Base-by-base conservation (phyloP, 2,329 filamentous ascomycete species). In the Torrubiella hemipterigena region DNA sequence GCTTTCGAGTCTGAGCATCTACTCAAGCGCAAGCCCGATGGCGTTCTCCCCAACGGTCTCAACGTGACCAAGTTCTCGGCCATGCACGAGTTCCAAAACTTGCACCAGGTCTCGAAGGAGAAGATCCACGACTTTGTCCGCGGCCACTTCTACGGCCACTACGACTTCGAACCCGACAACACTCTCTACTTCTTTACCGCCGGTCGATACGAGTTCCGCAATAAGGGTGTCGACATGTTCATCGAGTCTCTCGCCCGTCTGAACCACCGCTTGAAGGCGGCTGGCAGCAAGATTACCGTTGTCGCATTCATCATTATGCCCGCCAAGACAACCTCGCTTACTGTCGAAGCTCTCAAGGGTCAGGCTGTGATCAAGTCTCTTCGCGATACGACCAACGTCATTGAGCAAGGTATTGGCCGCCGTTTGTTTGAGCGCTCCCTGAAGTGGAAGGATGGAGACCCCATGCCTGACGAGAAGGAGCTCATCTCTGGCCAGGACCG, bases 201-300 rank as follows among this genome's bases (percentile, higher is more conserved):
- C 6, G 91, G 91, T 37, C 81, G 91, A 40, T 98, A 98, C 51
- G 91, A 98, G 58, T 98, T 89, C 69, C 71, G 91, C 42, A 98
- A 98, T 53, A 98, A 98, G 62, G 91, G 91, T 50, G 89, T 95
- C 8, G 91, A 98, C 58, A 96, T 98, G 91, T 98, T 96, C 58
- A 93, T 98, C 44, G 91, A 98, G 59, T 91, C 87, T 4, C 65
- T 98, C 40, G 91, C 91, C 17, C 82, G 91, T 26, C 63, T 98
- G 47, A 98, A 98, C 60, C 87, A 96, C 63, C 75, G 81, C 23
- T 74, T 98, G 50, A 96, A 96, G 70, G 60, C 61, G 31, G 60
- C 77, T 7, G 84, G 84, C 29, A 93, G 85, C 45, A 93, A 91
- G 59, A 87, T 79, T 52, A 96, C 91, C 0, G 81, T 98, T 7